Evolutionary conservation across 2,329 filamentous ascomycete genomes (phyloP), one percentile per base, ranked within the genome.

Genomic region (Mycosphaerella arachidis): DNA sequence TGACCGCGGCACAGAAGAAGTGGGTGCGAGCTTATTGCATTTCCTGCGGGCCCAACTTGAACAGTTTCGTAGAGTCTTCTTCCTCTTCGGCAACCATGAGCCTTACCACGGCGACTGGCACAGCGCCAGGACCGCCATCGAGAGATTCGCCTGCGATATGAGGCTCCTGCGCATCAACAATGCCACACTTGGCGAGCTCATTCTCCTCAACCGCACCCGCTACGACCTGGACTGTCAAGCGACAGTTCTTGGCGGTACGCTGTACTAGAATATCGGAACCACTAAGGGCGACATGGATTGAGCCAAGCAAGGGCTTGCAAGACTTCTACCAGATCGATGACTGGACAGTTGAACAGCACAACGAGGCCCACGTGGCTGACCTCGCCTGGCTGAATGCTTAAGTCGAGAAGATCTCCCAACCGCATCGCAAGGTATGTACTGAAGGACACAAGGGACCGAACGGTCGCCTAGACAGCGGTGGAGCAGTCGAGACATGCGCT

Each of bases 41-140:
- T 86, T 86, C 64, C 68, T 86, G 9, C 73, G 68, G 12, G 66
- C 63, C 2, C 82, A 85, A 63, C 76, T 86, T 2, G 33, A 43
- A 1, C 71, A 77, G 6, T 86, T 85, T 64, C 68, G 72, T 5
- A 68, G 73, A 1, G 79, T 86, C 1, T 76, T 86, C 45, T 75
- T 84, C 31, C 74, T 86, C 0, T 69, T 79, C 0, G 82, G 84
- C 0, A 86, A 86, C 64, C 83, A 86, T 66, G 84, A 86, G 66
- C 74, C 82, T 0, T 84, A 81, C 63, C 66, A 71, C 31, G 70
- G 68, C 40, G 71, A 55, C 50, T 81, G 78, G 78, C 46, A 65
- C 1, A 60, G 67, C 0, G 69, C 73, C 0, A 67, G 73, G 31
- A 31, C 50, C 1, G 61, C 64, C 1, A 69, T 81, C 13, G 62